These are phyloP conservation scores for Plasmodium knowlesi DNA, from an alignment of 169 alveolate species.

Conservation along the genomic window DNA sequence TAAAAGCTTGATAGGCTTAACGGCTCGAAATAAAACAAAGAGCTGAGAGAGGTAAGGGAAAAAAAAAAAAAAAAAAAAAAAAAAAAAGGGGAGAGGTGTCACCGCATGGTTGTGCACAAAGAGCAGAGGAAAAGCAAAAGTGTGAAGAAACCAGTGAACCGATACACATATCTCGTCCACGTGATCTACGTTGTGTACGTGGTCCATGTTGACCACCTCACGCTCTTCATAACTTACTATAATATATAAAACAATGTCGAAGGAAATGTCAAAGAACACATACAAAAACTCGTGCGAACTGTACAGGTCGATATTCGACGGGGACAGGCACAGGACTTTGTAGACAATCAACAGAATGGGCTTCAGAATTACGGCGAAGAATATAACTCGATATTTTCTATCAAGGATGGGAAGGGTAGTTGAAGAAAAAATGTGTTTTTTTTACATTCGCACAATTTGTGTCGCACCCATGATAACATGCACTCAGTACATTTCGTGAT, in stretches of 20 bases:
- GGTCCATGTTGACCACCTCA: neutral
- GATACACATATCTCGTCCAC: neutral
- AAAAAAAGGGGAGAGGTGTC: neutral
- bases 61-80: constrained; percentile 5
- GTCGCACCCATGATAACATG: neutral
- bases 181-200: neutral
- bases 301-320: constrained; percentile 65
- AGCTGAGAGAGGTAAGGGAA: neutral
- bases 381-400: constrained; percentile 58
- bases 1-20: constrained; percentile 51
- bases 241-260: constrained; percentile 68
- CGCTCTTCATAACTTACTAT: constrained; percentile 13
- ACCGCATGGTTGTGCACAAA: neutral
- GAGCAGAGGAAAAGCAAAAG: neutral
- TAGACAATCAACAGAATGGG: constrained; percentile 51
- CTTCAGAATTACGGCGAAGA: constrained; percentile 64
- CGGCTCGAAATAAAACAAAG: constrained; percentile 61
- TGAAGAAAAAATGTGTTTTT: neutral
- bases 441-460: neutral
- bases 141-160: neutral
- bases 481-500: neutral
- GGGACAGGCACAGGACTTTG: constrained; percentile 71
- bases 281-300: constrained; percentile 66
- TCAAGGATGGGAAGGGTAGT: neutral
- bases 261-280: constrained; percentile 53